Percentiles rank a stretch among this genome's conserved stretches.
Conservation (phyloP, 371 early-diverging fungal species). For the Apophysomyces elegans region DNA sequence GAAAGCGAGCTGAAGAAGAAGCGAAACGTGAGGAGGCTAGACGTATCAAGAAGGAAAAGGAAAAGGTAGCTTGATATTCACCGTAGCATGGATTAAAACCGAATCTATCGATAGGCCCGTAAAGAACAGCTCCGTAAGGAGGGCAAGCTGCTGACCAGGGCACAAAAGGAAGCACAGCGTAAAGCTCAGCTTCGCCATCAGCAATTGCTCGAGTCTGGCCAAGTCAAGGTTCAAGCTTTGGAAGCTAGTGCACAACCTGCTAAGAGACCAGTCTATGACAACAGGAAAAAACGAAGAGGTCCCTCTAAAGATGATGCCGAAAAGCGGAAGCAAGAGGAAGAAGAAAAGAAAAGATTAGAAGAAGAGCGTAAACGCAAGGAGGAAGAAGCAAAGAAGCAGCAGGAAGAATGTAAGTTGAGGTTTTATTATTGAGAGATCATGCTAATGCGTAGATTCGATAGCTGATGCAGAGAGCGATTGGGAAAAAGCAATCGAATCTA, state of each 20-base stretch:
- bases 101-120: constrained; percentile 54
- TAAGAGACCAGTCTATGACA: constrained; percentile 56
- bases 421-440: not conserved
- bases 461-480: constrained; percentile 49
- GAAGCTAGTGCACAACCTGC: constrained; percentile 45
- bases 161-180: constrained; percentile 89
- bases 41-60: constrained; percentile 46
- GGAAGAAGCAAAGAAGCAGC: constrained; percentile 47
- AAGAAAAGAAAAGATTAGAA: constrained; percentile 43
- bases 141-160: constrained; percentile 91
- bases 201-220: constrained; percentile 78
- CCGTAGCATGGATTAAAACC: not conserved
- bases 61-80: constrained; percentile 28
- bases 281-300: constrained; percentile 73
- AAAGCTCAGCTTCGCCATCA: constrained; percentile 75
- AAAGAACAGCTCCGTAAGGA: constrained; percentile 90
- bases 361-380: constrained; percentile 49
- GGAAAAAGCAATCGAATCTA: constrained; percentile 55
- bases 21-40: constrained; percentile 51
- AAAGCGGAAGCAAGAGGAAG: constrained; percentile 47
- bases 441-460: not conserved
- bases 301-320: constrained; percentile 48
- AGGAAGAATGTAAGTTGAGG: constrained; percentile 44
- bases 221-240: constrained; percentile 80
- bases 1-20: constrained; percentile 45